Percentiles rank a stretch among this genome's conserved stretches.
phyloP scores from a whole-genome alignment of 148 eudicot genomes.

The Spergularia bocconei region DNA sequence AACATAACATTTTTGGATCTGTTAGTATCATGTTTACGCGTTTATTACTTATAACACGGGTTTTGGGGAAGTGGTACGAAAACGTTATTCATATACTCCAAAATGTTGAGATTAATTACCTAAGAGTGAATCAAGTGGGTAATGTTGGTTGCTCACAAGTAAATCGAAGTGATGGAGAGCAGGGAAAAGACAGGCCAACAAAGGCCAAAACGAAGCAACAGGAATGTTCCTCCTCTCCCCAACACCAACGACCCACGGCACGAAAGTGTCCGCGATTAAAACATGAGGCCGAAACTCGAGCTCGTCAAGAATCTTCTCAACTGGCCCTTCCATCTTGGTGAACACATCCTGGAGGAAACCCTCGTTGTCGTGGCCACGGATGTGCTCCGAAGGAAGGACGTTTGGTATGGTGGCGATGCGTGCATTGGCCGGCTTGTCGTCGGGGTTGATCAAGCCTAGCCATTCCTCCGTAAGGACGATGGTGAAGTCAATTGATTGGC shows the following conservation, averaged over 20 bases:
- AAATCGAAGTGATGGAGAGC: slow-evolving; percentile 28
- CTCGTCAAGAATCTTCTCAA: slow-evolving; percentile 30
- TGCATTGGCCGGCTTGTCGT: slow-evolving; percentile 22
- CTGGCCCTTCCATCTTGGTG: slow-evolving; percentile 31
- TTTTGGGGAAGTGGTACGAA: no score
- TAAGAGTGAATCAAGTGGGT: slow-evolving; percentile 20
- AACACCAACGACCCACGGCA: slow-evolving; percentile 35
- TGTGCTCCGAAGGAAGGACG: slow-evolving; percentile 37
- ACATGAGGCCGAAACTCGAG: slow-evolving; percentile 21
- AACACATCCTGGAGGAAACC: slow-evolving; percentile 26
- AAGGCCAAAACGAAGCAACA: slow-evolving; percentile 38
- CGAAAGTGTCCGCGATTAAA: slow-evolving; percentile 30
- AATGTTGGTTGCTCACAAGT: slow-evolving; percentile 23
- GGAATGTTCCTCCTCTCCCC: slow-evolving; percentile 29
- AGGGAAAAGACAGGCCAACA: slow-evolving; percentile 28
- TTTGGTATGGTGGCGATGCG: slow-evolving; percentile 29
- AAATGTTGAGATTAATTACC: slow-evolving; percentile 8
- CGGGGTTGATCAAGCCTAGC: slow-evolving; percentile 2
- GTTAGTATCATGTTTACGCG: no score
- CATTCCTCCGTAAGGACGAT: slow-evolving; percentile 21
- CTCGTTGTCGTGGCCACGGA: slow-evolving; percentile 24
- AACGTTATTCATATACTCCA: no score
- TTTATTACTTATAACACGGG: no score
- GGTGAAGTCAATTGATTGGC: neutral
- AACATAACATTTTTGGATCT: no score